Evolutionary conservation across 495 filamentous ascomycete species (phyloP).

Genomic region (Lasiosphaeria miniovina): DNA sequence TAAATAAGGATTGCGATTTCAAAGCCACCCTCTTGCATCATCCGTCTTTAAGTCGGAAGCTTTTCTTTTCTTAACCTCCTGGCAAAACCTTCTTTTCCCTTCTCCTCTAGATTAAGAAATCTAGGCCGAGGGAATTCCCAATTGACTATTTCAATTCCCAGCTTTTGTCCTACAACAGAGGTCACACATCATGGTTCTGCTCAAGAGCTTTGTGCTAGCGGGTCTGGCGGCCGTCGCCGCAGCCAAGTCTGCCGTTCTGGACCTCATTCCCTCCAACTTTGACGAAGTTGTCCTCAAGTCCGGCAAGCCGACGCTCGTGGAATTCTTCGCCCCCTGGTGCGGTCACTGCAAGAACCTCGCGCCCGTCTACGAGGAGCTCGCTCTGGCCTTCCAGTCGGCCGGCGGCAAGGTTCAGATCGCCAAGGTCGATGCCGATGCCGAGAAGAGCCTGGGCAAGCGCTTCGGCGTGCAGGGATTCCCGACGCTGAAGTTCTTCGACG

Average conservation of each 20-base stretch:
- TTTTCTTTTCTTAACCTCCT: constrained; percentile 9
- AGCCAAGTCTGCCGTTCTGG: constrained; percentile 67
- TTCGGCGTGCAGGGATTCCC: constrained; percentile 94
- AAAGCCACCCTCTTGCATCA: constrained; percentile 21
- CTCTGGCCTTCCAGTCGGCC: constrained; percentile 62
- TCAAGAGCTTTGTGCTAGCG: constrained; percentile 53
- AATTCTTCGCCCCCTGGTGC: constrained; percentile 99
- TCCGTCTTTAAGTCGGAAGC: constrained; percentile 12
- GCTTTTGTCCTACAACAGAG: background rate
- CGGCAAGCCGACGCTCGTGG: constrained; percentile 92
- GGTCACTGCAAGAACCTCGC: constrained; percentile 97
- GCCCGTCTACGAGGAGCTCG: constrained; percentile 93
- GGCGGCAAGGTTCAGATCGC: constrained; percentile 84
- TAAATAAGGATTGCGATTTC: constrained; percentile 20
- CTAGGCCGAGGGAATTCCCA: background rate
- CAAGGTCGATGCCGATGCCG: constrained; percentile 92
- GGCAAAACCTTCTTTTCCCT: constrained; percentile 2
- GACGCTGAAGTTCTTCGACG: constrained; percentile 97
- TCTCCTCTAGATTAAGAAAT: background rate
- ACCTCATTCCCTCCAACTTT: constrained; percentile 86
- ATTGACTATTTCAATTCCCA: background rate
- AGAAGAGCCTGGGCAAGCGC: constrained; percentile 75
- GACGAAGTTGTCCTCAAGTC: constrained; percentile 83
- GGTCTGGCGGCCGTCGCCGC: constrained; percentile 44
- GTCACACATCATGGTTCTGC: constrained; percentile 41